A percentile compares a stretch with the other conserved stretches of the same genome.
phyloP scores from a whole-genome alignment of 768 basidiomycete species.

The Crassisporium funariophilum region DNA sequence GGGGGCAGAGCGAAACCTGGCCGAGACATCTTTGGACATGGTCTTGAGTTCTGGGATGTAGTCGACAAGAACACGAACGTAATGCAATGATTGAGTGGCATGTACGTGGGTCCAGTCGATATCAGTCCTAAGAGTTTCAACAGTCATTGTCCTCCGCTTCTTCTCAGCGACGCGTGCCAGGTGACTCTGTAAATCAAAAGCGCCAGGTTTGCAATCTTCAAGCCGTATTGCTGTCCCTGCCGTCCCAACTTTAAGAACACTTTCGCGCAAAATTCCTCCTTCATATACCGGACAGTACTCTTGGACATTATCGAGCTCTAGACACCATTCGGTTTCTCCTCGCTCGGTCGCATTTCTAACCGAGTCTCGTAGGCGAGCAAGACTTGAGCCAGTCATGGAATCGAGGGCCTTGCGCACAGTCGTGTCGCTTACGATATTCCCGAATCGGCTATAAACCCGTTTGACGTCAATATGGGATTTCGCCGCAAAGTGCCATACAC shows the following conservation, averaged over 20 bases:
- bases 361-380: constrained; percentile 1
- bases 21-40: constrained; percentile 15
- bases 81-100: constrained; percentile 20
- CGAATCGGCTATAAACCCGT: constrained; percentile 20
- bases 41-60: constrained; percentile 21
- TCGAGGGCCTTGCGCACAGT: constrained; percentile 17
- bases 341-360: constrained; percentile 6
- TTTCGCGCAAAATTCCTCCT: constrained; percentile 12
- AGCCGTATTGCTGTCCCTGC: constrained; percentile 21
- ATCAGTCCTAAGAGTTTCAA: constrained; percentile 11
- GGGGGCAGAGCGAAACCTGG: constrained; percentile 10
- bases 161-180: constrained; percentile 12
- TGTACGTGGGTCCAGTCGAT: constrained; percentile 22
- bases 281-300: constrained; percentile 8
- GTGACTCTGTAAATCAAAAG: constrained; percentile 5
- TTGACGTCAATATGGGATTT: constrained; percentile 26
- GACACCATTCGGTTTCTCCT: constrained; percentile 9
- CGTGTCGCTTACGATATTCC: constrained; percentile 18
- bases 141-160: constrained; percentile 18
- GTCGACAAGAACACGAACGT: constrained; percentile 19
- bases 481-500: constrained; percentile 22
- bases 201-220: constrained; percentile 14
- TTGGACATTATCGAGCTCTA: constrained; percentile 10
- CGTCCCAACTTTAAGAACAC: constrained; percentile 23
- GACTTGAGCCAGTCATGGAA: constrained; percentile 13